Conservation (phyloP, 1,284 basidiomycete genomes). For the Ganoderma leucocontextum region DNA sequence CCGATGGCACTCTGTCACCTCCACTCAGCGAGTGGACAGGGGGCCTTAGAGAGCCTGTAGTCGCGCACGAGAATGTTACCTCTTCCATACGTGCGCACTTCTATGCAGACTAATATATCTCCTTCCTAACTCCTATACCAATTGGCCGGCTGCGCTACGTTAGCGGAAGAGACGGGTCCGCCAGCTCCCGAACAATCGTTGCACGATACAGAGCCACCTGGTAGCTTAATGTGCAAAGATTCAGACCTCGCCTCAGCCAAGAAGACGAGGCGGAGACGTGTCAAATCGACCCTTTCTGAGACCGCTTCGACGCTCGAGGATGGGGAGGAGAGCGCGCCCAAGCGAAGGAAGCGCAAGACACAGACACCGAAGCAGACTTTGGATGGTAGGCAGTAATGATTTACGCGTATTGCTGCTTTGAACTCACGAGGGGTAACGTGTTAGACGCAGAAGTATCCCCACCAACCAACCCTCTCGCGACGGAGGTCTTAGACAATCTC, state of each 20-base stretch:
- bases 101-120: constrained; percentile 22
- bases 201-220: not conserved
- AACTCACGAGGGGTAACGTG: not conserved
- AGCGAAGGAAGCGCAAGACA: constrained; percentile 13
- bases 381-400: constrained; percentile 11
- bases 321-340: not conserved
- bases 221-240: not conserved
- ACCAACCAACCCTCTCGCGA: constrained; percentile 67
- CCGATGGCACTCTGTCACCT: constrained; percentile 47
- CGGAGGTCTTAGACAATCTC: constrained; percentile 76
- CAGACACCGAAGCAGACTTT: not conserved
- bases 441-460: constrained; percentile 9
- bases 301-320: not conserved
- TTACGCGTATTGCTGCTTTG: not conserved
- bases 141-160: not conserved
- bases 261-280: constrained; percentile 20
- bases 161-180: constrained; percentile 6
- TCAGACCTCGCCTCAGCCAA: constrained; percentile 8
- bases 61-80: constrained; percentile 17
- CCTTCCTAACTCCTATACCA: constrained; percentile 10
- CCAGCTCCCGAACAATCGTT: not conserved
- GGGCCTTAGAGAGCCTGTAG: constrained; percentile 29
- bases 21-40: constrained; percentile 39
- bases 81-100: constrained; percentile 33
- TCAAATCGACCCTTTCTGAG: not conserved